Percentiles rank a stretch among this genome's conserved stretches.
These are phyloP conservation scores for Trypanosoma boissoni DNA, from an alignment of 208 protist species.

Conservation along the genomic window DNA sequence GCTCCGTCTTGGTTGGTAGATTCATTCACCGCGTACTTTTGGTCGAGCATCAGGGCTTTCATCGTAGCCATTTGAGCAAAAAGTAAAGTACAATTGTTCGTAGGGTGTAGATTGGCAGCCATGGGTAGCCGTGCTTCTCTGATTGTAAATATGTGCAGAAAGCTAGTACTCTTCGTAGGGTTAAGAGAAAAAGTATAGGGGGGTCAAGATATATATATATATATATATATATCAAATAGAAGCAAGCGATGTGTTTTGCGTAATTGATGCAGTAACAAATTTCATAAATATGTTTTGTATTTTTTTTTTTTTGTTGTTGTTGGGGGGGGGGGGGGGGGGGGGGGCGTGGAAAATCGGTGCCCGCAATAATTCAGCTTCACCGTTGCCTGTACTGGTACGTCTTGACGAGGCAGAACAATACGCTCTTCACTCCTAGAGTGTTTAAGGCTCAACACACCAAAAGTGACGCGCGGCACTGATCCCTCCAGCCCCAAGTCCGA, in stretches of 20 bases:
- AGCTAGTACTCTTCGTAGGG: background rate
- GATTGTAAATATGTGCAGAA: background rate
- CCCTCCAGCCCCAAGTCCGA: constrained; percentile 54
- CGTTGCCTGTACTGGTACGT: constrained; percentile 21
- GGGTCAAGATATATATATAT: background rate
- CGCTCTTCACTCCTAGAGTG: constrained; percentile 30
- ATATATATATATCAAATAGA: background rate
- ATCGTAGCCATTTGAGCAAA: background rate
- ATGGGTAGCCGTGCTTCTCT: no score
- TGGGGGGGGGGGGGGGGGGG: no score
- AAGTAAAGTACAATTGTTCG: background rate
- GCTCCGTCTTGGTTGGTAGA: background rate
- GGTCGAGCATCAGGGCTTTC: background rate
- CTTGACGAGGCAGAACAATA: constrained; percentile 29
- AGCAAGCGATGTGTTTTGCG: no score
- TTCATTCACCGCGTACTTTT: no score
- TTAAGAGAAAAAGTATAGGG: background rate
- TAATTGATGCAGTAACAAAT: no score
- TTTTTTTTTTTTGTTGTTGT: background rate
- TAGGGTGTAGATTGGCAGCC: background rate
- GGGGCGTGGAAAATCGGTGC: no score
- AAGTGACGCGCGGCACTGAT: constrained; percentile 51
- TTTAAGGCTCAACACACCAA: constrained; percentile 53
- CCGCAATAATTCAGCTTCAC: constrained; percentile 64
- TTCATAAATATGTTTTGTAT: background rate